Evolutionary conservation across 2,329 filamentous ascomycete species (phyloP), one percentile per base, ranked within the genome.

Genomic region (Xylariaceae sp.): DNA sequence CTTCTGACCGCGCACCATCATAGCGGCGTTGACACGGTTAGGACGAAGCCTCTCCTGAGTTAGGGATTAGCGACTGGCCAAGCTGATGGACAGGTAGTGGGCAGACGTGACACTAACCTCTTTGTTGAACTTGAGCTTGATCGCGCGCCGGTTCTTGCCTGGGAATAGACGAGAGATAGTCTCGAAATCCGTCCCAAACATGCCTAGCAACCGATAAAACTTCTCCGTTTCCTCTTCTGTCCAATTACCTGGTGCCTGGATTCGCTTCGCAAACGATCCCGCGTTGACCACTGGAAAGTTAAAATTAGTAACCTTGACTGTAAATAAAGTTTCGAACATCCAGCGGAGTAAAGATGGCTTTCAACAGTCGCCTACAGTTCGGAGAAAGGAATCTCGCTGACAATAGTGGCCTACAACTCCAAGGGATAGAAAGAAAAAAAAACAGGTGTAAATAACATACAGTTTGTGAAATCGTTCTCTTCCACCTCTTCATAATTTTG

Each of bases 151-250:
- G 58, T 84, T 89, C 68, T 88, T 87, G 61, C 84, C 82, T 1
- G 86, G 84, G 68, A 96, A 93, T 82, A 92, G 86, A 65, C 85
- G 84, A 57, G 84, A 82, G 65, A 96, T 92, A 75, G 91, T 90
- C 71, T 88, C 83, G 69, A 95, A 96, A 70, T 94, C 90, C 1
- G 90, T 94, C 53, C 91, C 91, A 68, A 92, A 93, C 81, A 88
- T 89, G 55, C 80, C 77, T 2, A 96, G 79, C 1, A 86, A 87
- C 24, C 87, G 82, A 77, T 92, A 95, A 75, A 95, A 95, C 40
- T 84, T 79, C 53, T 90, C 87, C 7, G 89, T 94, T 58, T 87
- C 84, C 11, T 84, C 82, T n/a, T 84, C 80, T 46, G 81, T 85
- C 91, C 91, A 96, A 28, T 83, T 79, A 63, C 88, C 86, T 23